phyloP scores from a whole-genome alignment of 495 filamentous ascomycete species.

The Penicillium daleae region DNA sequence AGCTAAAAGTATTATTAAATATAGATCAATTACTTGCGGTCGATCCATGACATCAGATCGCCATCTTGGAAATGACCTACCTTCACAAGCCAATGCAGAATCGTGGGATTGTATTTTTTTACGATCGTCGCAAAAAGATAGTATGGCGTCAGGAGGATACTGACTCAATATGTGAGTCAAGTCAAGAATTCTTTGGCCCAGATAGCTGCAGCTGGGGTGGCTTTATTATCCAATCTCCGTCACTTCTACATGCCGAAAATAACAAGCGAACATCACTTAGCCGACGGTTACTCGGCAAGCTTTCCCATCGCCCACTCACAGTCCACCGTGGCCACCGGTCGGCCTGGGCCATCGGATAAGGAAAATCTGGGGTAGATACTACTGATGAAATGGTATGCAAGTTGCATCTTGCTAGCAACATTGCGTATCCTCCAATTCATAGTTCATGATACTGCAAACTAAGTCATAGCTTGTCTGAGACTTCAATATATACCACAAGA shows the following conservation, averaged over 20 bases:
- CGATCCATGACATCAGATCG: conserved; percentile 10
- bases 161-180: neutral
- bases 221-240: conserved; percentile 22
- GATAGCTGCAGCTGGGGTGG: neutral
- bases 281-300: conserved; percentile 26
- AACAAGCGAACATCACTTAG: conserved; percentile 26
- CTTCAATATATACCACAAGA: neutral
- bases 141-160: neutral
- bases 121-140: neutral
- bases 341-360: conserved; percentile 18
- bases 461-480: neutral
- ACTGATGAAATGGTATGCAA: neutral
- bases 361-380: conserved; percentile 10
- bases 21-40: neutral
- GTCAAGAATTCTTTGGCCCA: neutral
- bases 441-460: neutral
- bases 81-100: too few species aligned
- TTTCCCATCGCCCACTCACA: conserved; percentile 9
- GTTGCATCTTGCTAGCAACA: neutral
- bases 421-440: neutral
- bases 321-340: conserved; percentile 2
- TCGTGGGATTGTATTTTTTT: too few species aligned
- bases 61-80: neutral
- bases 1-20: neutral
- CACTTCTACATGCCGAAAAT: conserved; percentile 26